These are phyloP conservation scores for Apiospora marii DNA, from an alignment of 2,329 filamentous ascomycete genomes.

Conservation along the genomic window DNA sequence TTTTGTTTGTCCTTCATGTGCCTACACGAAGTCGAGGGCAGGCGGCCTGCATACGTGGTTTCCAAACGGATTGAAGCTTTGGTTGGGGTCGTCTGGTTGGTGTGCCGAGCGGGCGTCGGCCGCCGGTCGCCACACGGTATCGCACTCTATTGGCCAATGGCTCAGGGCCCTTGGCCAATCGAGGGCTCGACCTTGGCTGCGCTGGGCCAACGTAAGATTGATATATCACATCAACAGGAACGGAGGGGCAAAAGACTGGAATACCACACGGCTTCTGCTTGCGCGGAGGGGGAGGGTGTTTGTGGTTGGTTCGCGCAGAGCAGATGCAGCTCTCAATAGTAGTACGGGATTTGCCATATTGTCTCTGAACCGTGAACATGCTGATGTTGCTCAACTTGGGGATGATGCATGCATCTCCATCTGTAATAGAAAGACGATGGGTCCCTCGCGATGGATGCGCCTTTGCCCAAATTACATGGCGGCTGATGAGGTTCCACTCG, in stretches of 20 bases:
- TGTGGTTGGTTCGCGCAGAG: background rate
- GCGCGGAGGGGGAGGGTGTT: background rate
- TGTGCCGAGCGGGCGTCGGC: slow-evolving; percentile 13
- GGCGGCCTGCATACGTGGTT: slow-evolving; percentile 1
- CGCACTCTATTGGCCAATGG: slow-evolving; percentile 44
- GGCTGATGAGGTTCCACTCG: slow-evolving; percentile 13
- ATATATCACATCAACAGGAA: background rate
- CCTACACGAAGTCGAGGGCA: background rate
- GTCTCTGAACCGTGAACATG: background rate
- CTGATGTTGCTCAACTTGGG: background rate
- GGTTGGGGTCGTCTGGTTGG: slow-evolving; percentile 7
- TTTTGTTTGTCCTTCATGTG: background rate
- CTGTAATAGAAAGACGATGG: background rate
- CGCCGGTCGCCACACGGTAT: slow-evolving; percentile 32
- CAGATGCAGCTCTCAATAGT: no score
- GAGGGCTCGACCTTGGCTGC: slow-evolving; percentile 38
- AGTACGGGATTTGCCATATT: background rate
- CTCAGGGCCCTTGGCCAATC: slow-evolving; percentile 36
- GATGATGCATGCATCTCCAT: background rate
- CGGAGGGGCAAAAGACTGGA: background rate
- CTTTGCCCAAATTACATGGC: background rate
- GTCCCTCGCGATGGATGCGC: background rate
- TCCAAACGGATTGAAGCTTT: slow-evolving; percentile 10
- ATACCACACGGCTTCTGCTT: background rate
- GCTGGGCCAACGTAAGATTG: slow-evolving; percentile 28